A percentile compares a stretch with the other conserved stretches of the same genome.
Conservation (phyloP, 2,329 filamentous ascomycete species). For the Exophiala phaeomuriformis region DNA sequence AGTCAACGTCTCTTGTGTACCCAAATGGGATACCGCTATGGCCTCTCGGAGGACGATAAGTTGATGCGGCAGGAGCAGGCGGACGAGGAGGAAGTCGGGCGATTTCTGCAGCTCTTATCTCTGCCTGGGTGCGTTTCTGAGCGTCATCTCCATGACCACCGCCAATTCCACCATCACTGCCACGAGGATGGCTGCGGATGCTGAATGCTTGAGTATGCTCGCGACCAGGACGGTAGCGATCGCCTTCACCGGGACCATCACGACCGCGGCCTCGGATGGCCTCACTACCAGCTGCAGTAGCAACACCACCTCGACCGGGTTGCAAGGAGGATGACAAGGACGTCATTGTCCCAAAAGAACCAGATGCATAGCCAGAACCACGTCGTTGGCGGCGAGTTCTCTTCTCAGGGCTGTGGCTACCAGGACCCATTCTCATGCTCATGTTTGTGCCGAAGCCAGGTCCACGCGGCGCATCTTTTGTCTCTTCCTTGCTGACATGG, state of each 20-base stretch:
- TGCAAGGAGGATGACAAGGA: no score
- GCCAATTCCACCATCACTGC: not conserved
- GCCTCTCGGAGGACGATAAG: conserved; percentile 7
- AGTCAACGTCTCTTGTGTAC: conserved; percentile 11
- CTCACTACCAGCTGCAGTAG: not conserved
- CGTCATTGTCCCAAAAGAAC: not conserved
- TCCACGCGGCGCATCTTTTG: conserved; percentile 9
- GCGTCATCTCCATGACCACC: not conserved
- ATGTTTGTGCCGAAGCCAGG: conserved; percentile 1
- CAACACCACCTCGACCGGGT: not conserved
- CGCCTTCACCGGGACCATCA: not conserved
- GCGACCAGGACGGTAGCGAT: not conserved
- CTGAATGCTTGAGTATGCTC: not conserved
- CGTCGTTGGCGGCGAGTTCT: not conserved
- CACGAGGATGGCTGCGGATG: not conserved
- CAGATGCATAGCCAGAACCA: not conserved
- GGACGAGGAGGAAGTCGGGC: not conserved
- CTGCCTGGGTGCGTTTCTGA: not conserved
- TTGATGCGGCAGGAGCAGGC: not conserved
- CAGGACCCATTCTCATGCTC: not conserved
- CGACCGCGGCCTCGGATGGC: not conserved
- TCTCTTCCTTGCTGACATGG: conserved; percentile 4
- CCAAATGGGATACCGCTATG: conserved; percentile 18
- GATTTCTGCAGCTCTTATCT: not conserved
- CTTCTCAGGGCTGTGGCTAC: not conserved